Percentiles rank a stretch among this genome's conserved stretches.
phyloP scores from a whole-genome alignment of 352 stramenopile species.

The Globisporangium takayamanum region DNA sequence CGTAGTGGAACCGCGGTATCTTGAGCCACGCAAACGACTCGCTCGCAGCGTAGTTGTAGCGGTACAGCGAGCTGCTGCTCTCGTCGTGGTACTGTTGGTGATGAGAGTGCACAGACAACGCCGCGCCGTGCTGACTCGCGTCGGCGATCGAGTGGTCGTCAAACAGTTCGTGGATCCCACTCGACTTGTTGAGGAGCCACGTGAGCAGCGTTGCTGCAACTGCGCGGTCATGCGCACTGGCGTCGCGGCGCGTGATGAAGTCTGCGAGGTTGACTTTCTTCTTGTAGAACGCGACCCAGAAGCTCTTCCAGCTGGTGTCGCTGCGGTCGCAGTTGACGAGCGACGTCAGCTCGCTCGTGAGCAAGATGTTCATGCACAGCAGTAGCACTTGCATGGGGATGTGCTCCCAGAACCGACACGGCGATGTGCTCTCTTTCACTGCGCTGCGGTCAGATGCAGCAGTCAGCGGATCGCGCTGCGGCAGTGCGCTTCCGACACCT shows the following conservation, averaged over 20 bases:
- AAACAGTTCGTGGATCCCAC: conserved; percentile 44
- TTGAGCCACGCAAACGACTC: conserved; percentile 58
- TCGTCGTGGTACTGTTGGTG: conserved; percentile 11
- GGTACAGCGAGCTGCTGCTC: conserved; percentile 25
- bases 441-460: neutral
- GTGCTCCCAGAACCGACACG: conserved; percentile 22
- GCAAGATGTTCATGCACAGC: conserved; percentile 45
- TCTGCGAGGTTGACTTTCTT: conserved; percentile 45
- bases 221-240: conserved; percentile 24
- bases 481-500: neutral
- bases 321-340: conserved; percentile 36
- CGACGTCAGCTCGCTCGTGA: conserved; percentile 43
- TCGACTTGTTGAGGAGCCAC: conserved; percentile 36
- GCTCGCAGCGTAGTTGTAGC: conserved; percentile 36
- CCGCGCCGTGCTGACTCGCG: neutral
- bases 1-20: conserved; percentile 55
- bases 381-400: conserved; percentile 49
- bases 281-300: conserved; percentile 36
- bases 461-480: neutral
- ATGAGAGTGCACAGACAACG: neutral
- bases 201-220: conserved; percentile 40
- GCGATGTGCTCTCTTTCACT: no score
- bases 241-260: conserved; percentile 26
- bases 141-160: conserved; percentile 23
- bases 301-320: conserved; percentile 30